Percentiles rank a stretch among this genome's conserved stretches.
phyloP scores from a whole-genome alignment of 257 asterid species.

The Solanum phureja region DNA sequence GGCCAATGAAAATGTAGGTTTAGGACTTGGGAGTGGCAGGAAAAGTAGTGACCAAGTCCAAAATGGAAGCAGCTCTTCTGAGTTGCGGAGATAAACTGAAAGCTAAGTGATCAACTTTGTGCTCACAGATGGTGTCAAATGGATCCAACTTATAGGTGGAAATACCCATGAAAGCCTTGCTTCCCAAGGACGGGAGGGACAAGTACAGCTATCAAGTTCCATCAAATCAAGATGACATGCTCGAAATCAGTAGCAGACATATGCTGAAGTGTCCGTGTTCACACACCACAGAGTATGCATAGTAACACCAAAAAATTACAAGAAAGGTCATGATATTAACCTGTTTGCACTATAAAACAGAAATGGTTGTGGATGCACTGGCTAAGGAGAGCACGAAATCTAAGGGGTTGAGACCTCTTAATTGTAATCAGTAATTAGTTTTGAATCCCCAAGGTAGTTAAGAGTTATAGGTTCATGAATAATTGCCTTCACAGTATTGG shows the following conservation, averaged over 20 bases:
- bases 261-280: neutral
- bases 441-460: neutral
- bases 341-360: neutral
- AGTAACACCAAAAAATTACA: neutral
- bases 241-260: slow-evolving; percentile 10
- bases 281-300: neutral
- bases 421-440: neutral
- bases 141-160: slow-evolving; percentile 76
- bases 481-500: slow-evolving; percentile 36
- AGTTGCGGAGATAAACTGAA: slow-evolving; percentile 59
- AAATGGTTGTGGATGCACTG: neutral
- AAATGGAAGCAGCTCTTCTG: slow-evolving; percentile 58
- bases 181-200: slow-evolving; percentile 71
- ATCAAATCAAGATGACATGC: slow-evolving; percentile 57
- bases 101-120: slow-evolving; percentile 75
- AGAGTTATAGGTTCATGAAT: slow-evolving; percentile 45
- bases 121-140: slow-evolving; percentile 77
- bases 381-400: neutral
- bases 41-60: slow-evolving; percentile 60
- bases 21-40: slow-evolving; percentile 77
- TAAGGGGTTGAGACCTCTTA: neutral
- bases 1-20: slow-evolving; percentile 40
- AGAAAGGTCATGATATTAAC: neutral
- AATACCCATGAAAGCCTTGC: slow-evolving; percentile 78
- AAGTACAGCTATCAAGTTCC: slow-evolving; percentile 54